These are phyloP conservation scores for Lentinula aciculospora DNA, from an alignment of 768 basidiomycete species.

Conservation along the genomic window DNA sequence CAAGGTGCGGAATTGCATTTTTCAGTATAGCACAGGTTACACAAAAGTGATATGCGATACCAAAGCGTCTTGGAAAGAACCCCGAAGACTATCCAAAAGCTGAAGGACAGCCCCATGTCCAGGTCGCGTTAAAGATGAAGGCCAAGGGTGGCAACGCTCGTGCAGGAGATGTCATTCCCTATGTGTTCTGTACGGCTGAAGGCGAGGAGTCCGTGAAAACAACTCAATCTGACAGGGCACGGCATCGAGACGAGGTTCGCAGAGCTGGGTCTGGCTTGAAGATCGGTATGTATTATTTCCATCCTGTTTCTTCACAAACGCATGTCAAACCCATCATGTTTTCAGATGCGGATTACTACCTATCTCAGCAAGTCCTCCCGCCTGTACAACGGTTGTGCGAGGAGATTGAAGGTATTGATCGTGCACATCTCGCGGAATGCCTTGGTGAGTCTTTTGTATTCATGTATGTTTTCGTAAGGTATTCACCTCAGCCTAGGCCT, in stretches of 20 bases:
- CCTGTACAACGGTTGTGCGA: slow-evolving; percentile 95
- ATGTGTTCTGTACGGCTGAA: slow-evolving; percentile 83
- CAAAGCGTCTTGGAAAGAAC: slow-evolving; percentile 89
- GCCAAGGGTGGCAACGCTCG: slow-evolving; percentile 74
- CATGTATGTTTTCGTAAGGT: neutral
- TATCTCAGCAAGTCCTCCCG: slow-evolving; percentile 87
- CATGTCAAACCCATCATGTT: slow-evolving; percentile 8
- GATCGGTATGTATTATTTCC: slow-evolving; percentile 56
- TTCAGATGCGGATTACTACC: slow-evolving; percentile 86
- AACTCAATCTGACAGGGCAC: slow-evolving; percentile 84
- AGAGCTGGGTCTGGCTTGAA: slow-evolving; percentile 58
- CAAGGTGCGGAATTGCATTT: slow-evolving; percentile 55
- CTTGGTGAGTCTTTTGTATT: slow-evolving; percentile 52
- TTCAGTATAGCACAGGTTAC: neutral
- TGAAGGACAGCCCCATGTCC: slow-evolving; percentile 93
- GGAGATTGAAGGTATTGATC: slow-evolving; percentile 93
- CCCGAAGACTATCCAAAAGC: slow-evolving; percentile 96
- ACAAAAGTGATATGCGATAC: neutral
- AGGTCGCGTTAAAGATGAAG: slow-evolving; percentile 91
- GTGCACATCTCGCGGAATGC: slow-evolving; percentile 88
- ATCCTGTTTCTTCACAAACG: neutral
- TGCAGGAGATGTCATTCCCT: slow-evolving; percentile 90
- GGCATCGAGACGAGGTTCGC: slow-evolving; percentile 89
- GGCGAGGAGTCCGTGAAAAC: slow-evolving; percentile 67
- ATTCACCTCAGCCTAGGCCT: slow-evolving; percentile 35